Conservation (phyloP, 306 rosid genomes). For the Leucaena leucocephala region DNA sequence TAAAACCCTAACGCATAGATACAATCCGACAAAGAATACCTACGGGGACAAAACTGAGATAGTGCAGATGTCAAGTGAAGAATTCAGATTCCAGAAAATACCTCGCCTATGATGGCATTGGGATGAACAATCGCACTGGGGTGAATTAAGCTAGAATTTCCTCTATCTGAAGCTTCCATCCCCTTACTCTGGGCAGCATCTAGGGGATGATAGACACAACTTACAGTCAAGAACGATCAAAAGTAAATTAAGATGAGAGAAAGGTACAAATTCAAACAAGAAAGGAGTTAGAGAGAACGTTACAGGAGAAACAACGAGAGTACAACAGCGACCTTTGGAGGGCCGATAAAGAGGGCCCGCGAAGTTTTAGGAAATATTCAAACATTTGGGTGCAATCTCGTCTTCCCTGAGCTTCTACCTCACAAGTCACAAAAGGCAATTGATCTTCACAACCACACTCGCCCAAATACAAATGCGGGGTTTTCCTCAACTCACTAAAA, state of each 20-base stretch:
- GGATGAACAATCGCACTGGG: slow-evolving; percentile 79
- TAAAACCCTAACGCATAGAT: neutral
- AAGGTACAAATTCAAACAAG: neutral
- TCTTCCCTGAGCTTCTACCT: neutral
- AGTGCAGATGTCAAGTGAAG: neutral
- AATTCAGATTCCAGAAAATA: slow-evolving; percentile 28
- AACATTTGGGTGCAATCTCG: neutral
- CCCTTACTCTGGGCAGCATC: slow-evolving; percentile 44
- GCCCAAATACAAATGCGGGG: neutral
- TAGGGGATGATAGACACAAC: slow-evolving; percentile 9
- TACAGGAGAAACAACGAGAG: slow-evolving; percentile 47
- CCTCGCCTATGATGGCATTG: slow-evolving; percentile 73
- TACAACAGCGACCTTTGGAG: slow-evolving; percentile 35
- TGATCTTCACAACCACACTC: neutral
- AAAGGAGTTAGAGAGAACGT: neutral
- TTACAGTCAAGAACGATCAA: neutral
- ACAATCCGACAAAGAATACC: neutral
- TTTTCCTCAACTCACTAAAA: too few species aligned
- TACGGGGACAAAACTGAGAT: neutral
- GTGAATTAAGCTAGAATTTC: slow-evolving; percentile 51
- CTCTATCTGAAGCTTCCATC: slow-evolving; percentile 24
- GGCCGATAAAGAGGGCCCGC: slow-evolving; percentile 28
- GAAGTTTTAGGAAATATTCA: slow-evolving; percentile 36
- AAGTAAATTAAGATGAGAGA: neutral
- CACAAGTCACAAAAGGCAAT: neutral